These are phyloP conservation scores for Phytophthora lateralis DNA, from an alignment of 352 stramenopile species.

Conservation along the genomic window DNA sequence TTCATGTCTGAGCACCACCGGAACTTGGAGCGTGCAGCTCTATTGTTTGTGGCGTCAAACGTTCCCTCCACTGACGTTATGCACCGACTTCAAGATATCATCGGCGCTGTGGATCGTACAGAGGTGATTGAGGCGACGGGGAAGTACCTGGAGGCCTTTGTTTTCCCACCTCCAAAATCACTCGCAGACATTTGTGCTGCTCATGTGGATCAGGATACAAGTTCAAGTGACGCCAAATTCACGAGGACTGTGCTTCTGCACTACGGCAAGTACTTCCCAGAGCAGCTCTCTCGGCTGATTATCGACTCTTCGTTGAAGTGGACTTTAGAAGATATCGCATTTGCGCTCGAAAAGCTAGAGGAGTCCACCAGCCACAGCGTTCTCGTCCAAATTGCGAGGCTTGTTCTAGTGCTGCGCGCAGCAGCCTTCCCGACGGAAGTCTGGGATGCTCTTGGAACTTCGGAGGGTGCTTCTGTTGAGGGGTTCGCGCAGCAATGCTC, in stretches of 20 bases:
- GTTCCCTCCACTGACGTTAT: conserved; percentile 63
- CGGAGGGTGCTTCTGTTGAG: conserved; percentile 5
- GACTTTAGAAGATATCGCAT: conserved; percentile 72
- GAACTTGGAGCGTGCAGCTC: conserved; percentile 64
- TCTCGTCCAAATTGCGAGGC: conserved; percentile 61
- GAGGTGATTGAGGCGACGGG: conserved; percentile 64
- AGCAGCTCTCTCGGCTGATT: conserved; percentile 73
- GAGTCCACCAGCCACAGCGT: conserved; percentile 53
- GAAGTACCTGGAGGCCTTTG: conserved; percentile 79
- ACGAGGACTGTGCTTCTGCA: conserved; percentile 72
- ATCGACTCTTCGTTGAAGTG: conserved; percentile 76
- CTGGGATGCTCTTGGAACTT: conserved; percentile 35
- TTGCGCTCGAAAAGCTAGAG: conserved; percentile 61
- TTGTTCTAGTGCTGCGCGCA: conserved; percentile 70
- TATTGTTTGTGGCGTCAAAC: conserved; percentile 80
- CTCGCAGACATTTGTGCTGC: conserved; percentile 25
- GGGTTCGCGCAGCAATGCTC: conserved; percentile 37
- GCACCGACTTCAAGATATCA: conserved; percentile 54
- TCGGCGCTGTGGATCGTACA: conserved; percentile 43
- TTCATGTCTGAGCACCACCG: conserved; percentile 62
- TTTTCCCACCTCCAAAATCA: conserved; percentile 59
- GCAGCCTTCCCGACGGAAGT: conserved; percentile 27
- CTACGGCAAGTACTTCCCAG: conserved; percentile 76
- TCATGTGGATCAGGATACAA: conserved; percentile 16
- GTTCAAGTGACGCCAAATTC: conserved; percentile 37